These are phyloP conservation scores for Claviceps pazoutovae DNA, from an alignment of 2,329 filamentous ascomycete species.

Conservation along the genomic window DNA sequence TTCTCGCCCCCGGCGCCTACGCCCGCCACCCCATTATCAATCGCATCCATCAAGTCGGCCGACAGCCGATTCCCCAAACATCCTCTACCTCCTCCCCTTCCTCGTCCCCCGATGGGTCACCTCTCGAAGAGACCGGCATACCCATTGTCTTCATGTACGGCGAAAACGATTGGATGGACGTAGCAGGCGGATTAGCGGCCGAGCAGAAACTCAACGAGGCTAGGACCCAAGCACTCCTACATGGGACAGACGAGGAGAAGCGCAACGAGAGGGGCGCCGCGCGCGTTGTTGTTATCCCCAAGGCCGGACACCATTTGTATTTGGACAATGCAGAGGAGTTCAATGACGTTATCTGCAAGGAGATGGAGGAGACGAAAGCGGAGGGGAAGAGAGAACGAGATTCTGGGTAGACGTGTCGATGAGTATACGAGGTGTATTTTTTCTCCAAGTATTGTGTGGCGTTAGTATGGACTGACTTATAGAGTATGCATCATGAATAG, in stretches of 20 bases:
- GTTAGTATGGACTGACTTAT: too few species aligned
- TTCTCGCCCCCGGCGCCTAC: constrained; percentile 86
- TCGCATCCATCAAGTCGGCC: constrained; percentile 71
- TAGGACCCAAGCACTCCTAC: constrained; percentile 42
- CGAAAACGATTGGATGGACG: constrained; percentile 98
- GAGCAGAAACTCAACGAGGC: constrained; percentile 65
- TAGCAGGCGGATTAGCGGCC: constrained; percentile 67
- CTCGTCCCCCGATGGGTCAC: background rate
- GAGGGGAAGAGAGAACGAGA: constrained; percentile 7
- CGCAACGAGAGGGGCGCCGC: constrained; percentile 62
- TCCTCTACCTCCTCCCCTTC: constrained; percentile 11
- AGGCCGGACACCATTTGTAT: constrained; percentile 46
- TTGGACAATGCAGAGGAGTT: constrained; percentile 46
- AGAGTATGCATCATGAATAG: too few species aligned
- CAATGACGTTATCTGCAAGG: constrained; percentile 36
- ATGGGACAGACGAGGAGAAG: constrained; percentile 54
- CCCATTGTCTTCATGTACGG: constrained; percentile 93
- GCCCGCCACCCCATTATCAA: constrained; percentile 78
- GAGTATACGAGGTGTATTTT: too few species aligned
- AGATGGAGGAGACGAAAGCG: constrained; percentile 36
- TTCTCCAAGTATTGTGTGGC: too few species aligned
- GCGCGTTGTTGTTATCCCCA: constrained; percentile 63
- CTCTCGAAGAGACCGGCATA: constrained; percentile 45
- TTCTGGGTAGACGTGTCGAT: background rate
- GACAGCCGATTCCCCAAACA: constrained; percentile 39